Conservation (phyloP, 208 protist genomes). For the Leishmania turanica region DNA sequence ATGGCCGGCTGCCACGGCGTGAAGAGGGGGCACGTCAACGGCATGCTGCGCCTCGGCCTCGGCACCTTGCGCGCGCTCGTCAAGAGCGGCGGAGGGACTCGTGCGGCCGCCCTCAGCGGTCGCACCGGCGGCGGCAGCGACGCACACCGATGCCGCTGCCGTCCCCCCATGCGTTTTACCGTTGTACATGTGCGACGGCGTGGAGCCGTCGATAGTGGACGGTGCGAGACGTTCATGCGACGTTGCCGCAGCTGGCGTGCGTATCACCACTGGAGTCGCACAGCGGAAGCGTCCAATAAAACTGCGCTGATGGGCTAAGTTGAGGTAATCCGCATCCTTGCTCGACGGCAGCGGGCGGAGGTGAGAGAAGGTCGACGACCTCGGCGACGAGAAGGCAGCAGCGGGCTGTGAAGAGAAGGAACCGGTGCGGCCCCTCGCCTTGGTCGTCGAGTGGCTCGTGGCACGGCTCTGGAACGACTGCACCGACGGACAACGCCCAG, state of each 20-base stretch:
- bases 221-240: not conserved
- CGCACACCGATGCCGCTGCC: not conserved
- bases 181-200: not conserved
- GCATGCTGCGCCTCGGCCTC: not conserved
- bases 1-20: not conserved
- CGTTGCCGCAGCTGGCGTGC: slow-evolving; percentile 22
- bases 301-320: slow-evolving; percentile 20
- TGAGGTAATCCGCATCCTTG: slow-evolving; percentile 28
- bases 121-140: not conserved
- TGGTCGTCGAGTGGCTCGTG: not conserved
- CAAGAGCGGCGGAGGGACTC: not conserved
- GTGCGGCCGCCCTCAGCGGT: not conserved
- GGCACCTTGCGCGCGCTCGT: not conserved
- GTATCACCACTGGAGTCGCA: slow-evolving; percentile 41
- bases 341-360: slow-evolving; percentile 11
- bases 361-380: not conserved
- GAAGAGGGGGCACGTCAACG: not conserved
- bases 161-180: not conserved
- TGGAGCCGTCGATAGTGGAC: not conserved
- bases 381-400: not conserved
- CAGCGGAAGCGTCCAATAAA: slow-evolving; percentile 45
- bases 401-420: not conserved
- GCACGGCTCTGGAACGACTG: not conserved
- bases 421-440: not conserved
- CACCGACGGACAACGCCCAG: not conserved